phyloP scores from a whole-genome alignment of 306 rosid species.

The Carpinus fangiana region DNA sequence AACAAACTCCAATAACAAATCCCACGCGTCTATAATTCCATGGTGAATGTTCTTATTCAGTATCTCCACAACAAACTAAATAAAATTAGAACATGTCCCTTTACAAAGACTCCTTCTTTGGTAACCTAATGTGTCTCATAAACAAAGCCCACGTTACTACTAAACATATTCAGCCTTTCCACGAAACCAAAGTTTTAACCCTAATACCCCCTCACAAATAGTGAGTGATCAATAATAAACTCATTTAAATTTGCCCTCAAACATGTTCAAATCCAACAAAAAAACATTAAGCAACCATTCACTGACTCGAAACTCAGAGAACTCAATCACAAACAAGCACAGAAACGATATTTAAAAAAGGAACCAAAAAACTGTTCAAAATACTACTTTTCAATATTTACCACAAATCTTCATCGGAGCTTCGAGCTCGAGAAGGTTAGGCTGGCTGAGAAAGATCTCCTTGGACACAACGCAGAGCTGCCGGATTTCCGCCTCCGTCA shows the following conservation, averaged over 20 bases:
- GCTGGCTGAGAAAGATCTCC: constrained; percentile 80
- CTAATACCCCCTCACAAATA: background rate
- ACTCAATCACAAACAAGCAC: background rate
- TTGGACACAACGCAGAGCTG: constrained; percentile 59
- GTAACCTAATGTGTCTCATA: background rate
- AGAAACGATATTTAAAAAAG: background rate
- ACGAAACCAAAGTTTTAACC: background rate
- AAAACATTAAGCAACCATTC: background rate
- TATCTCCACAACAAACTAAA: background rate
- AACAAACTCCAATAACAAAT: background rate
- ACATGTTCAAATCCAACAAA: background rate
- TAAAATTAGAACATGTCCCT: background rate
- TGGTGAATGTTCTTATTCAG: background rate
- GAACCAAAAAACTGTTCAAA: background rate
- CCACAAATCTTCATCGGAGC: constrained; percentile 88
- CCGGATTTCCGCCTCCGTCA: constrained; percentile 65
- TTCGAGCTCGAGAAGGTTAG: constrained; percentile 88
- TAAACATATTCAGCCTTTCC: background rate
- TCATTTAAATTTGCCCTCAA: background rate
- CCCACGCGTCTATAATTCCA: background rate
- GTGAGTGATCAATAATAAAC: background rate
- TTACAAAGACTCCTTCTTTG: no score
- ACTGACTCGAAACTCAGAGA: background rate
- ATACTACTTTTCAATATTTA: constrained; percentile 12
- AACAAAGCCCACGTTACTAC: background rate